Evolutionary conservation across 2,329 filamentous ascomycete genomes (phyloP).

Genomic region (Gyromitra esculenta): DNA sequence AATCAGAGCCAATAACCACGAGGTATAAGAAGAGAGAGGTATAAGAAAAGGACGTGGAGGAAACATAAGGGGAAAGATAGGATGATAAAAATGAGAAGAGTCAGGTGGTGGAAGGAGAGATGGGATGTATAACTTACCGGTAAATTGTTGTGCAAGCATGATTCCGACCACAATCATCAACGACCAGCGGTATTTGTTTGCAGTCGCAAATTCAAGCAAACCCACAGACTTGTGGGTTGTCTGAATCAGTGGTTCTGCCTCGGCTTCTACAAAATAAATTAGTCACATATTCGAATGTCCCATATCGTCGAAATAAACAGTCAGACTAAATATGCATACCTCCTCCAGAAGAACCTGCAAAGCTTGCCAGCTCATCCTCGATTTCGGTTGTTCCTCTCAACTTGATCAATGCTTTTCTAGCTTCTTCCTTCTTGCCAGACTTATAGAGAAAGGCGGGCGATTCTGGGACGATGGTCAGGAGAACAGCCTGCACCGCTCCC

Average conservation of each 20-base stretch:
- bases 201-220: slow-evolving; percentile 72
- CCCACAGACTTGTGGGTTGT: slow-evolving; percentile 63
- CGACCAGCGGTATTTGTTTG: slow-evolving; percentile 75
- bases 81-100: not conserved
- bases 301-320: not conserved
- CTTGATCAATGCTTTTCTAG: slow-evolving; percentile 74
- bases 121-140: slow-evolving; percentile 64
- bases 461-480: slow-evolving; percentile 81
- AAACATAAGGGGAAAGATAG: not conserved
- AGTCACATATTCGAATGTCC: not conserved
- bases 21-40: not conserved
- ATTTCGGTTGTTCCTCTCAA: slow-evolving; percentile 79
- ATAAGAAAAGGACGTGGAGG: not conserved
- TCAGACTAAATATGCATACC: not conserved
- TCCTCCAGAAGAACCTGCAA: slow-evolving; percentile 60
- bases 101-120: not conserved
- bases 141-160: slow-evolving; percentile 92
- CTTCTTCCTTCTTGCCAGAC: slow-evolving; percentile 69
- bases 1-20: slow-evolving; percentile 3
- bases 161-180: slow-evolving; percentile 86
- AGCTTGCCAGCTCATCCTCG: slow-evolving; percentile 74
- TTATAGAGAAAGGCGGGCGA: slow-evolving; percentile 86
- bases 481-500: slow-evolving; percentile 72
- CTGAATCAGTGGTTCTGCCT: slow-evolving; percentile 49
- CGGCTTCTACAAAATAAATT: slow-evolving; percentile 32